Conservation (phyloP, 306 rosid species). For the Senna siamea region DNA sequence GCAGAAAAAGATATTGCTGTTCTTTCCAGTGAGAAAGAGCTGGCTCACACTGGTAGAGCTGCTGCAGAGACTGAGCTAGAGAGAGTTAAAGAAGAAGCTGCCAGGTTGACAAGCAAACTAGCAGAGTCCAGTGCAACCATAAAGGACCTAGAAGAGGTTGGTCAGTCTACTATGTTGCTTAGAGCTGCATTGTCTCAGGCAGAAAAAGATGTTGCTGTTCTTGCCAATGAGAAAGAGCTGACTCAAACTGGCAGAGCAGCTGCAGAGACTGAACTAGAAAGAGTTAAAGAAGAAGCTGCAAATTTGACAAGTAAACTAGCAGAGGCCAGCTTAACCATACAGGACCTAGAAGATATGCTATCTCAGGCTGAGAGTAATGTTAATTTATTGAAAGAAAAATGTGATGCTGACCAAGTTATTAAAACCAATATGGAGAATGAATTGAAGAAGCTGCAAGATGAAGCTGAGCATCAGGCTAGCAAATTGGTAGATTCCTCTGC, state of each 20-base stretch:
- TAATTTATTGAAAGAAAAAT: conserved; percentile 64
- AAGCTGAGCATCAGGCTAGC: conserved; percentile 56
- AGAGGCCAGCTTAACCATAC: conserved; percentile 68
- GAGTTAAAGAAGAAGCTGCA: conserved; percentile 65
- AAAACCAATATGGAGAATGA: conserved; percentile 69
- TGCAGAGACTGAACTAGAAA: conserved; percentile 66
- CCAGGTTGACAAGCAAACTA: conserved; percentile 57
- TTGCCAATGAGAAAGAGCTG: conserved; percentile 70
- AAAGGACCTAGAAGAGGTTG: conserved; percentile 58
- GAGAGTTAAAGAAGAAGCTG: conserved; percentile 67
- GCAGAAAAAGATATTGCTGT: conserved; percentile 63
- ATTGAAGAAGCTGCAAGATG: conserved; percentile 72
- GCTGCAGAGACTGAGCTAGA: conserved; percentile 67
- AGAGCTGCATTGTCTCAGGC: conserved; percentile 73
- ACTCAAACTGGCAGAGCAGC: conserved; percentile 60
- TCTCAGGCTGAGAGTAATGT: conserved; percentile 56
- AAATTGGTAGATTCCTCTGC: conserved; percentile 57
- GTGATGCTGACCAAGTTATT: conserved; percentile 56
- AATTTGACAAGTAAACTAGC: conserved; percentile 57
- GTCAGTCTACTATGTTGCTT: conserved; percentile 48
- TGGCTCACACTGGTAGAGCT: conserved; percentile 59
- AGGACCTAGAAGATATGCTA: conserved; percentile 68
- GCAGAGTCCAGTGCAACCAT: conserved; percentile 67
- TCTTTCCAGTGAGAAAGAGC: conserved; percentile 72
- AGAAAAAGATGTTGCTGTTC: conserved; percentile 58